phyloP scores from a whole-genome alignment of 1,284 basidiomycete genomes.

The Boletellus deceptivus region DNA sequence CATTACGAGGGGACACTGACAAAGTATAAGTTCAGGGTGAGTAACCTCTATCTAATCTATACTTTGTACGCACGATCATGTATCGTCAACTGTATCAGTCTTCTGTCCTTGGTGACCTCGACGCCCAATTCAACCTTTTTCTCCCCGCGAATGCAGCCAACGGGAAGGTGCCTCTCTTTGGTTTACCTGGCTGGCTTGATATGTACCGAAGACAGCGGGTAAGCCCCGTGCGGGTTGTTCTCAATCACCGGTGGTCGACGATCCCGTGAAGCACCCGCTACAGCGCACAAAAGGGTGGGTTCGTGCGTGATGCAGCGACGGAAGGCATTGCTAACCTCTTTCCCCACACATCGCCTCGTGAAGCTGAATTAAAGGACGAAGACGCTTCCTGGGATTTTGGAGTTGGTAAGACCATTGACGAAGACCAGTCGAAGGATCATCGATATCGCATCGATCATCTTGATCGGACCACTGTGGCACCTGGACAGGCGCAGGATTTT shows the following conservation, averaged over 20 bases:
- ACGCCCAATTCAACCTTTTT: constrained; percentile 89
- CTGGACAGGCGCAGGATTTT: constrained; percentile 82
- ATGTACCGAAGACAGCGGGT: constrained; percentile 96
- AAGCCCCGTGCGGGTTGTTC: constrained; percentile 19
- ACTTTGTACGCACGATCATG: neutral
- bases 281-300: constrained; percentile 86
- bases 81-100: constrained; percentile 40
- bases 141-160: constrained; percentile 65
- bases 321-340: constrained; percentile 91
- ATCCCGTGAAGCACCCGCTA: neutral
- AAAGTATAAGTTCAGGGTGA: constrained; percentile 86
- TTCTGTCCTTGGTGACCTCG: constrained; percentile 72
- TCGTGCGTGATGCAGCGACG: constrained; percentile 76
- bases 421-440: neutral
- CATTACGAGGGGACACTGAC: constrained; percentile 75
- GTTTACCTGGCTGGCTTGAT: constrained; percentile 92
- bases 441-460: no score
- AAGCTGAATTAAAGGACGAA: constrained; percentile 88
- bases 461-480: neutral
- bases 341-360: constrained; percentile 94
- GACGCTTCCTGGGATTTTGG: constrained; percentile 91
- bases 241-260: neutral
- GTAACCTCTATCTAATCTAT: constrained; percentile 8
- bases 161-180: constrained; percentile 74
- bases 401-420: constrained; percentile 54